A percentile compares a stretch with the other conserved stretches of the same genome.
These are phyloP conservation scores for Backusella sp. DNA, from an alignment of 192 early-diverging fungal genomes.

Conservation along the genomic window DNA sequence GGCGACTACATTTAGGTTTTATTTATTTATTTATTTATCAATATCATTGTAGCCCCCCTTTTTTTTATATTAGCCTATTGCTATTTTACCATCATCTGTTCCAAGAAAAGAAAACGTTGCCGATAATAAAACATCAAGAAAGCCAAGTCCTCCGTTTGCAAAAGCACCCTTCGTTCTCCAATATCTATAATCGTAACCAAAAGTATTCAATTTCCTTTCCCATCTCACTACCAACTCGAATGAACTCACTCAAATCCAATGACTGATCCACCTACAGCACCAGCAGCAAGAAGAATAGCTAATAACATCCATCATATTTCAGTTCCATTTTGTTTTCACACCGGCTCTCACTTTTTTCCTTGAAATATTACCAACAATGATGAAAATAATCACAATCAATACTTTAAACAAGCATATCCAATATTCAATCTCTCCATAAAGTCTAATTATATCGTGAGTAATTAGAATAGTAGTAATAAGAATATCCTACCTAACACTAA, in stretches of 20 bases:
- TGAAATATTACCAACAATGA: constrained; percentile 51
- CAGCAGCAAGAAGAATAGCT: constrained; percentile 60
- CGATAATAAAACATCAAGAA: constrained; percentile 63
- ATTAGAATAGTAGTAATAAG: too few relatives aligned
- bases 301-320: background rate
- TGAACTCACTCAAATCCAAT: constrained; percentile 41
- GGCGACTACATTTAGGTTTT: constrained; percentile 47
- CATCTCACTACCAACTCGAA: background rate
- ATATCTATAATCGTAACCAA: constrained; percentile 46
- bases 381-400: constrained; percentile 70
- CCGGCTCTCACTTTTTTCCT: too few relatives aligned
- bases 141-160: constrained; percentile 52
- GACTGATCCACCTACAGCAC: constrained; percentile 48
- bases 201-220: background rate
- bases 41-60: too few relatives aligned
- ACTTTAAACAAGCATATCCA: constrained; percentile 78
- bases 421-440: constrained; percentile 91
- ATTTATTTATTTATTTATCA: too few relatives aligned
- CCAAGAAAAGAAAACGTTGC: constrained; percentile 85
- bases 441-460: constrained; percentile 23
- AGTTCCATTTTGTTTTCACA: background rate
- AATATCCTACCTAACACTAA: constrained; percentile 40
- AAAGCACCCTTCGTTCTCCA: constrained; percentile 62
- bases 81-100: constrained; percentile 61
- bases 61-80: too few relatives aligned